Evolutionary conservation across 116 monocot species (phyloP).

Genomic region (Trichopus zeylanicus): DNA sequence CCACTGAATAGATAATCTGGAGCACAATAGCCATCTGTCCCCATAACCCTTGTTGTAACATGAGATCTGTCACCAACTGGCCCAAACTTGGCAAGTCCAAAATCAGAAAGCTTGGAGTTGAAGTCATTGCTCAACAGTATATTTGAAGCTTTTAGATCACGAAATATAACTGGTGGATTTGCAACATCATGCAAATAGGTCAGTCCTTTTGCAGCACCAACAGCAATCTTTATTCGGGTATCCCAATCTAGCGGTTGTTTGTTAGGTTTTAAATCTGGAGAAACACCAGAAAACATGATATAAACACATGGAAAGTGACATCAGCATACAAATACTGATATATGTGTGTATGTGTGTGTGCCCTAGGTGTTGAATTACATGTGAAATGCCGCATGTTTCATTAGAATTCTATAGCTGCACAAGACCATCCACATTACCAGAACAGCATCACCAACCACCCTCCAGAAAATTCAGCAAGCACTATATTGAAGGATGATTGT

Average conservation of each 20-base stretch:
- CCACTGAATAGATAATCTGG: constrained; percentile 9
- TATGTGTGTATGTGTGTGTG: no score
- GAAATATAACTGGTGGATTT: constrained; percentile 9
- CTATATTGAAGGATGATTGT: no score
- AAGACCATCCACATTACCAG: no score
- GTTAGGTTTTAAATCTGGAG: constrained; percentile 1
- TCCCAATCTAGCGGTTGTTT: constrained; percentile 7
- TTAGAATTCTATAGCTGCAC: no score
- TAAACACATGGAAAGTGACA: no score
- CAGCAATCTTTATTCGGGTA: constrained; percentile 10
- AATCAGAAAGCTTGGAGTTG: constrained; percentile 9
- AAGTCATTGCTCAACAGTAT: constrained; percentile 4
- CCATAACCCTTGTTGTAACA: constrained; percentile 14
- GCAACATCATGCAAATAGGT: constrained; percentile 9
- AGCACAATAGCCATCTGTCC: constrained; percentile 12
- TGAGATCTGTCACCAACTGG: constrained; percentile 10
- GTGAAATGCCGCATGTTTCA: no score
- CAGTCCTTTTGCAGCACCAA: constrained; percentile 7
- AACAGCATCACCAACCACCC: no score
- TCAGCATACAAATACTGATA: no score
- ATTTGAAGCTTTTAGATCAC: constrained; percentile 5
- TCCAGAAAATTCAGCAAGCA: no score
- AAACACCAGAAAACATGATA: no score
- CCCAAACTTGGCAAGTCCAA: constrained; percentile 10
- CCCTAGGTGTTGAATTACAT: no score